Conservation (phyloP, 2,329 filamentous ascomycete genomes). For the Penicillium verrucosum region DNA sequence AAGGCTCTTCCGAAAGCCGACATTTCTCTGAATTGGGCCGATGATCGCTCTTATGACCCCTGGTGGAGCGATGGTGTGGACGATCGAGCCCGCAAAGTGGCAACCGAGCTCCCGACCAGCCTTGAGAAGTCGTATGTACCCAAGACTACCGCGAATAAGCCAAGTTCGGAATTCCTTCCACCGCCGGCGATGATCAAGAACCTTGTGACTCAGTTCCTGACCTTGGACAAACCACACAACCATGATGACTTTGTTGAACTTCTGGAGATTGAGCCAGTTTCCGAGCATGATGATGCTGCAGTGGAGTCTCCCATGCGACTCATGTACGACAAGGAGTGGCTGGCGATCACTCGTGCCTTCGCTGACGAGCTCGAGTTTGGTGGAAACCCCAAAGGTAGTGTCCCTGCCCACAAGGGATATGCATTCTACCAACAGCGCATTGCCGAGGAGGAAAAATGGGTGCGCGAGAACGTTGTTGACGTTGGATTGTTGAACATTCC, state of each 20-base stretch:
- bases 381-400: conserved; percentile 48
- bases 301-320: conserved; percentile 56
- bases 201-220: conserved; percentile 75
- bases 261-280: conserved; percentile 57
- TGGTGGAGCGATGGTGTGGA: conserved; percentile 14
- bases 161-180: neutral
- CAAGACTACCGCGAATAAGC: conserved; percentile 12
- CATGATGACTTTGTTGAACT: conserved; percentile 76
- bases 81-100: conserved; percentile 53
- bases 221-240: conserved; percentile 81
- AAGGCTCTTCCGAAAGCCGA: neutral
- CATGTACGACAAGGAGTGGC: conserved; percentile 89
- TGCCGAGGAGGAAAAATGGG: conserved; percentile 69
- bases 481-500: conserved; percentile 65
- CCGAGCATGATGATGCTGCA: conserved; percentile 26
- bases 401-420: conserved; percentile 64
- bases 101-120: conserved; percentile 70
- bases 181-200: conserved; percentile 66
- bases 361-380: conserved; percentile 63
- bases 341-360: conserved; percentile 86
- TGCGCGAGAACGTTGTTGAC: conserved; percentile 69
- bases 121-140: conserved; percentile 52
- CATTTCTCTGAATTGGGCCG: neutral
- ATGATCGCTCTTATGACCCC: neutral
- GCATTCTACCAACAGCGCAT: conserved; percentile 66